Evolutionary conservation across 805 yeast species (phyloP).

Genomic region (Kodamaea kakaduensis): DNA sequence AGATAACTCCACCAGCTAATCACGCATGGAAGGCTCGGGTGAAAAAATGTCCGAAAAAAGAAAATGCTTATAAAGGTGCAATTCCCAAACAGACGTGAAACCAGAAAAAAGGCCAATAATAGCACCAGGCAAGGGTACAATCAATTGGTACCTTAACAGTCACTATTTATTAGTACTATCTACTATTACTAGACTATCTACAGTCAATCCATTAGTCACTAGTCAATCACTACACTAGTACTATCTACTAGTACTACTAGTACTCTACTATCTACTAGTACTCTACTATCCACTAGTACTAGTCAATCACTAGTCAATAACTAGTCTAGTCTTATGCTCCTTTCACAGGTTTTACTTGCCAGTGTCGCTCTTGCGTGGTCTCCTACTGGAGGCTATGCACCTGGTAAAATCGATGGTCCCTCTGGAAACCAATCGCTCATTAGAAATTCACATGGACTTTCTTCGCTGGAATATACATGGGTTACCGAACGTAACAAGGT

Average conservation of each 20-base stretch:
- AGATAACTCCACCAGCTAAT: too few relatives aligned
- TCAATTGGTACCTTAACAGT: too few relatives aligned
- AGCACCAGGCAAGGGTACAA: background rate
- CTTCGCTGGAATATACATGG: slow-evolving; percentile 51
- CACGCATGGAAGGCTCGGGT: slow-evolving; percentile 1
- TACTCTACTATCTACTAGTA: too few relatives aligned
- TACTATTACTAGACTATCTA: too few relatives aligned
- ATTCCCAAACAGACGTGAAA: background rate
- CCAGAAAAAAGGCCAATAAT: background rate
- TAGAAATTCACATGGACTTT: slow-evolving; percentile 47
- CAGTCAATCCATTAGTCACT: too few relatives aligned
- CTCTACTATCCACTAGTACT: too few relatives aligned
- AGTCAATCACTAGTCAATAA: too few relatives aligned
- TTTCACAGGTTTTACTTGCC: slow-evolving; percentile 3
- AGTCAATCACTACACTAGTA: too few relatives aligned
- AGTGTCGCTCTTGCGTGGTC: slow-evolving; percentile 11
- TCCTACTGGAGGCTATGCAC: slow-evolving; percentile 53
- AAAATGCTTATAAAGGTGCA: background rate
- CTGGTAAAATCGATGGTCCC: slow-evolving; percentile 57
- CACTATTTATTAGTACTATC: too few relatives aligned
- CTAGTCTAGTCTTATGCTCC: too few relatives aligned
- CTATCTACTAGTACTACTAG: too few relatives aligned
- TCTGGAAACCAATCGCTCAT: slow-evolving; percentile 17
- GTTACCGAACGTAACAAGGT: slow-evolving; percentile 42
- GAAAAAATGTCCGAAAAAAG: background rate